A percentile compares a stretch with the other conserved stretches of the same genome.
Conservation (phyloP, 345 rosid genomes). For the Nasturtium officinale region DNA sequence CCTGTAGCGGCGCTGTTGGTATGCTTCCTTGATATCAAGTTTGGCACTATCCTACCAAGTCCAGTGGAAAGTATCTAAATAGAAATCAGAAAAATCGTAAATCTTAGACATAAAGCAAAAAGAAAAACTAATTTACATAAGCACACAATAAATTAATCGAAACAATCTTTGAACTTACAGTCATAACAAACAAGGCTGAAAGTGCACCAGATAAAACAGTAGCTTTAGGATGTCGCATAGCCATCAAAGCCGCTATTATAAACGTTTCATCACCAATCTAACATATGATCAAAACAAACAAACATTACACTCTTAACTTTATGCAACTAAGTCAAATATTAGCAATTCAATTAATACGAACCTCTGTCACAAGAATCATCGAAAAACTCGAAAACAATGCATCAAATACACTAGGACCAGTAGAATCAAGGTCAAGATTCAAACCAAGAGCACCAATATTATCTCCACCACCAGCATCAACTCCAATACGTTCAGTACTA, state of each 20-base stretch:
- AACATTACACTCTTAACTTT: conserved; percentile 10
- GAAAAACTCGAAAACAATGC: conserved; percentile 92
- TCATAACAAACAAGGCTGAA: conserved; percentile 89
- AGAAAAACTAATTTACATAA: neutral
- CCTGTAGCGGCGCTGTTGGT: conserved; percentile 99
- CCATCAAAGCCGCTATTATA: conserved; percentile 99
- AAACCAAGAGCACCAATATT: conserved; percentile 47
- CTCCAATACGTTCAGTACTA: conserved; percentile 46
- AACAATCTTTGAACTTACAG: conserved; percentile 54
- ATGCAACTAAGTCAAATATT: conserved; percentile 2
- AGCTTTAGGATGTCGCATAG: conserved; percentile 98
- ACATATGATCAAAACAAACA: conserved; percentile 10
- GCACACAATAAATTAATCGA: neutral
- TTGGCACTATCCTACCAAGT: conserved; percentile 97
- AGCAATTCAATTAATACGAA: conserved; percentile 37
- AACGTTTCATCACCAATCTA: conserved; percentile 99
- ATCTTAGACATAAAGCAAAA: conserved; percentile 2
- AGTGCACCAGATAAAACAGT: conserved; percentile 94
- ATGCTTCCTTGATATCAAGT: conserved; percentile 98
- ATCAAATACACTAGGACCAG: conserved; percentile 88
- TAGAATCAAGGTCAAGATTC: conserved; percentile 52
- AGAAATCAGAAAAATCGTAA: conserved; percentile 22
- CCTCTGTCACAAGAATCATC: conserved; percentile 97
- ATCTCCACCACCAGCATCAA: conserved; percentile 45
- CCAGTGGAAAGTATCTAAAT: conserved; percentile 96